Conservation (phyloP, 1,284 basidiomycete species). For the Serendipita sp. region DNA sequence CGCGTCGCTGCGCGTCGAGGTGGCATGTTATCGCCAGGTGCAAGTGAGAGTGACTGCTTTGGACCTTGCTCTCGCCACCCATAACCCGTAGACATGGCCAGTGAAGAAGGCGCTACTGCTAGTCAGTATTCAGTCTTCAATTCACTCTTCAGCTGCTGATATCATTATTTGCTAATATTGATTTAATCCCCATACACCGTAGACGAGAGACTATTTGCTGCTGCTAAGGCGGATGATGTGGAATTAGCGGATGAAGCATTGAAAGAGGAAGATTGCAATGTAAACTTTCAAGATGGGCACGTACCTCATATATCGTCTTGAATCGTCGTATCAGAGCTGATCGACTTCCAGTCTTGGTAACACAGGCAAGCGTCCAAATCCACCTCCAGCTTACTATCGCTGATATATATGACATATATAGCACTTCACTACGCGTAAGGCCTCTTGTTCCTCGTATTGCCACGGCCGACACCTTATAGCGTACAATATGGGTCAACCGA, state of each 20-base stretch:
- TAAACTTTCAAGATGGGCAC: constrained; percentile 2
- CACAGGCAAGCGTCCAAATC: not conserved
- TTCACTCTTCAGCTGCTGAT: not conserved
- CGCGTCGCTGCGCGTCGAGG: constrained; percentile 3
- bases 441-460: not conserved
- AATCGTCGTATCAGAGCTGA: not conserved
- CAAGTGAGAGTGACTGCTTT: not conserved
- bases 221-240: not conserved
- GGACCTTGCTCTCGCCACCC: not conserved
- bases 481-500: constrained; percentile 42
- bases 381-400: not conserved
- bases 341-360: not conserved
- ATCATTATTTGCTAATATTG: too few relatives aligned
- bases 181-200: not conserved
- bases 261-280: not conserved
- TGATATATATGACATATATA: not conserved
- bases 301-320: not conserved
- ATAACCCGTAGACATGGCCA: not conserved
- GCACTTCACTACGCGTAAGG: constrained; percentile 1
- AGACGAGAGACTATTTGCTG: not conserved
- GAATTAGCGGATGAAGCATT: not conserved
- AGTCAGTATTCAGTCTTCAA: not conserved
- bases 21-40: not conserved
- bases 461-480: constrained; percentile 19
- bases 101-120: not conserved